Evolutionary conservation across 73 alveolate species (phyloP).

Genomic region (Blepharisma stoltei): DNA sequence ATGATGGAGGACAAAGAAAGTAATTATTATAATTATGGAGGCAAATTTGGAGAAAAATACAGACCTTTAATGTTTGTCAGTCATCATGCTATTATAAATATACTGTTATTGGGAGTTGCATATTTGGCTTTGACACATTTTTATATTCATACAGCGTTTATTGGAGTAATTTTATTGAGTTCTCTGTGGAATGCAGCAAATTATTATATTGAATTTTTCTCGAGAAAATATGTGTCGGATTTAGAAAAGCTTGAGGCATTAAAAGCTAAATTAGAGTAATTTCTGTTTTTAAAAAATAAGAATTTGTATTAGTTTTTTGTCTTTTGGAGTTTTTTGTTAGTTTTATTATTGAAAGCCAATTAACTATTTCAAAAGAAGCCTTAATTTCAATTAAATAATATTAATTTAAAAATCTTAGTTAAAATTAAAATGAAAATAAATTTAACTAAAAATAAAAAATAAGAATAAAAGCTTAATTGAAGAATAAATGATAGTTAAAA

Average conservation of each 20-base stretch:
- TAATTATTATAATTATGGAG: not conserved
- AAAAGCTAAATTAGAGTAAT: not conserved
- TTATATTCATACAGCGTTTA: slow-evolving; percentile 2
- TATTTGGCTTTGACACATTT: not conserved
- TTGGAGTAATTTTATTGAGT: not conserved
- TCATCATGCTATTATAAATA: not conserved
- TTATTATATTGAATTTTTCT: slow-evolving; percentile 21
- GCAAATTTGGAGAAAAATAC: slow-evolving; percentile 15
- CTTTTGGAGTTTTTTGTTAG: no score
- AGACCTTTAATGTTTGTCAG: slow-evolving; percentile 24
- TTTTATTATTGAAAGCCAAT: no score
- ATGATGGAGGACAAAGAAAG: slow-evolving; percentile 3
- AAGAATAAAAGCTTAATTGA: no score
- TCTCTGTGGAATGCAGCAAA: slow-evolving; percentile 32
- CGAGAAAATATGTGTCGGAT: not conserved
- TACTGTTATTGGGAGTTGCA: not conserved
- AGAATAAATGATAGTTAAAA: no score
- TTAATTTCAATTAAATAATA: no score
- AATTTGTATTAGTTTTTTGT: no score
- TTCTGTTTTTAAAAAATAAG: no score
- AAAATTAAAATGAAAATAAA: no score
- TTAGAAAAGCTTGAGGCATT: not conserved
- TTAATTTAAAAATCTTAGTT: no score
- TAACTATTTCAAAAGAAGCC: no score
- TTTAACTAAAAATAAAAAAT: no score